Evolutionary conservation across 2,329 filamentous ascomycete species (phyloP).

Genomic region (Colletotrichum magnum): DNA sequence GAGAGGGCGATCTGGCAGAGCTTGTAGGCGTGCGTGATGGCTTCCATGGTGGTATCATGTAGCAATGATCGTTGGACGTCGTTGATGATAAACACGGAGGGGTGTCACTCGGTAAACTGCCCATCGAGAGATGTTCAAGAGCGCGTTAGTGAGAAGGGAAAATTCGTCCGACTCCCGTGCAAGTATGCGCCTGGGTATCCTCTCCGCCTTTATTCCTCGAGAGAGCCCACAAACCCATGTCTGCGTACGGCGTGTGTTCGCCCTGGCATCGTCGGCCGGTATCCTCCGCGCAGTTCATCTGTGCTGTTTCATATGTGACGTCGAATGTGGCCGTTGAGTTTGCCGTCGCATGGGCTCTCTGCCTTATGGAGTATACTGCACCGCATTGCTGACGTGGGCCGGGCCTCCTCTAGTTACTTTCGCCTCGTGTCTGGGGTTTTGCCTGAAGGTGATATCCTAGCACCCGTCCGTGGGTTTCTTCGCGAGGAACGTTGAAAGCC

Average conservation of each 20-base stretch:
- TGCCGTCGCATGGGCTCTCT: slow-evolving; percentile 26
- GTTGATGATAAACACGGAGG: neutral
- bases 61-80: slow-evolving; percentile 20
- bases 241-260: neutral
- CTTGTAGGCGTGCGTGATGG: slow-evolving; percentile 26
- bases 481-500: neutral
- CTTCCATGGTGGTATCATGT: slow-evolving; percentile 24
- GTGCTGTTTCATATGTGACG: slow-evolving; percentile 39
- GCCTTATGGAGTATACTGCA: slow-evolving; percentile 8
- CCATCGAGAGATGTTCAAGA: neutral
- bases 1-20: slow-evolving; percentile 28
- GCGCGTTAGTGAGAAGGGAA: neutral
- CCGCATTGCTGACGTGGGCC: slow-evolving; percentile 4
- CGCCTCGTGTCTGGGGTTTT: slow-evolving; percentile 28
- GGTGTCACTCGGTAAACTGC: neutral
- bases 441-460: slow-evolving; percentile 33
- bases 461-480: slow-evolving; percentile 33
- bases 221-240: neutral
- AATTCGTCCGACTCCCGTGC: too few species aligned
- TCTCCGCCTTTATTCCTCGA: slow-evolving; percentile 9
- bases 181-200: too few species aligned
- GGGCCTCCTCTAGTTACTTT: slow-evolving; percentile 2
- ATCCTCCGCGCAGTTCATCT: slow-evolving; percentile 31
- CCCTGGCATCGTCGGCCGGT: slow-evolving; percentile 14
- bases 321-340: slow-evolving; percentile 33